Percentiles rank a stretch among this genome's conserved stretches.
Conservation (phyloP, 176 grass and related monocot species). For the Oryza meyeriana region DNA sequence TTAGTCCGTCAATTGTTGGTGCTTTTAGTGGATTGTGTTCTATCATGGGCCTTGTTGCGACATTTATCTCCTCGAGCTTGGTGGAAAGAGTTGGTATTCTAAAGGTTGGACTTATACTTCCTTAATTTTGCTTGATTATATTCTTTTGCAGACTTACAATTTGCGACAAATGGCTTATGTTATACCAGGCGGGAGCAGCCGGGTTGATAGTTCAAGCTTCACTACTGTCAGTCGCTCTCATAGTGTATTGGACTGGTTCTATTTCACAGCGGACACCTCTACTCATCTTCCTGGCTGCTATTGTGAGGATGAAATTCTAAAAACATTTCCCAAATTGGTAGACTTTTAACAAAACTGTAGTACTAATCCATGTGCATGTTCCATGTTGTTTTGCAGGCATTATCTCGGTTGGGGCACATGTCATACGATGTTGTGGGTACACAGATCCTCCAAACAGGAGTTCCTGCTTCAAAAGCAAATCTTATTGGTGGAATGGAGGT, state of each 20-base stretch:
- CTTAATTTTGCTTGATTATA: background rate
- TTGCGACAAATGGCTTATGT: conserved; percentile 23
- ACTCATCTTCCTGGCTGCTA: conserved; percentile 78
- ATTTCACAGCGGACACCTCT: conserved; percentile 61
- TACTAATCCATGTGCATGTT: conserved; percentile 11
- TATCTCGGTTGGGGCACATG: conserved; percentile 92
- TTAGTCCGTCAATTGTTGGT: conserved; percentile 85
- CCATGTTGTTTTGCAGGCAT: conserved; percentile 47
- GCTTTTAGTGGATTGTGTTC: conserved; percentile 89
- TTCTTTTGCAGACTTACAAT: background rate
- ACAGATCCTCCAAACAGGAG: conserved; percentile 94
- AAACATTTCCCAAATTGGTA: conserved; percentile 10
- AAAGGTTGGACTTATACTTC: conserved; percentile 59
- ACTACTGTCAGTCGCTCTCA: conserved; percentile 65
- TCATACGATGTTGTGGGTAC: conserved; percentile 96
- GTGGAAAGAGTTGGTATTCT: conserved; percentile 96
- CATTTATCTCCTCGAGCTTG: conserved; percentile 77
- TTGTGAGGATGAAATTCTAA: conserved; percentile 53
- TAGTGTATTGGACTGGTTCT: conserved; percentile 78
- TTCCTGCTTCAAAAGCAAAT: conserved; percentile 85
- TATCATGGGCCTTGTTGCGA: conserved; percentile 92
- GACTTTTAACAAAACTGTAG: background rate
- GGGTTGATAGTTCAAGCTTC: conserved; percentile 96
- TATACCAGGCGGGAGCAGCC: conserved; percentile 78
- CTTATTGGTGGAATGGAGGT: conserved; percentile 90